Evolutionary conservation across 1,139 yeast species (phyloP), one percentile per base, ranked within the genome.

Genomic region (Geotrichum fermentans): DNA sequence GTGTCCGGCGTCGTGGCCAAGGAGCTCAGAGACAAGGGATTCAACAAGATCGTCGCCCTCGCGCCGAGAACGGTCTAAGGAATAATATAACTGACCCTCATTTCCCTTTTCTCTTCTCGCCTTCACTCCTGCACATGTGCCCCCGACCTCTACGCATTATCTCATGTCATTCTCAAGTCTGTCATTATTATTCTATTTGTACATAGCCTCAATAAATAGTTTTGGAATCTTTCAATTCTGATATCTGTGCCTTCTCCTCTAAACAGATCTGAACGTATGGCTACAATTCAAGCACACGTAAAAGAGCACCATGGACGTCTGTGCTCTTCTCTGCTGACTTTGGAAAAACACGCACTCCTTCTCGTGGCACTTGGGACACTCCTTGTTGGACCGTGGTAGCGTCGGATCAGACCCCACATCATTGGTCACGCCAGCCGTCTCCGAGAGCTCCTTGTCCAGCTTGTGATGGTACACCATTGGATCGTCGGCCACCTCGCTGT

Each of bases 381-480:
- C 94, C 64, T 86, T 86, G 66, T 90, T 92, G 2, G 96, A 83
- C 59, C 97, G 76, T 48, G 98, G 97, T 64, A 90, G 79, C 3
- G 98, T 92, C 13, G 98, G 98, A 67, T 92, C 99, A 36, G 82
- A 77, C 0, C 97, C 97, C 58, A 94, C 86, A 66, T 94, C 98
- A 63, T 88, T 95, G 39, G 94, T 96, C 50, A 89, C 96, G 59
- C 98, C 98, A 1, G 98, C 98, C 1, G 97, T 92, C 63, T 89
- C 97, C 59, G 92, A 86, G 52, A 82, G 87, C 60, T 85, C 84
- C 18, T 97, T 80, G 58, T 88, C 85, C 68, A 92, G 76, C 70
- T 92, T 97, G 67, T 92, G 95, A 59, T 97, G 77, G 66, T 87
- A 94, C 42, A 94, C 96, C 64, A 84, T 79, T 18, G 96, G 83